Conservation (phyloP, 1,284 basidiomycete genomes). For the Sphaerobolus stellatus region DNA sequence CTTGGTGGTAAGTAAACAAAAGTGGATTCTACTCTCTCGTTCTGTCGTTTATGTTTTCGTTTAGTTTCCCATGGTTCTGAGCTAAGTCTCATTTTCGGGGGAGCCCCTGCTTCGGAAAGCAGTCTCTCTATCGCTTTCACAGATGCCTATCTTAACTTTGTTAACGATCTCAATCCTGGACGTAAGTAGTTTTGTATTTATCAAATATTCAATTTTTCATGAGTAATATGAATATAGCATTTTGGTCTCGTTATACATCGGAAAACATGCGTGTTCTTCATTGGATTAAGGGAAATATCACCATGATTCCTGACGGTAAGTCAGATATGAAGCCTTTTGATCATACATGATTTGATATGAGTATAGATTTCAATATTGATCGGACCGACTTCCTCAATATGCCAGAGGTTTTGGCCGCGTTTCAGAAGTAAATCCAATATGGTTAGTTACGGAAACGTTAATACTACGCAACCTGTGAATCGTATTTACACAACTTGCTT, state of each 20-base stretch:
- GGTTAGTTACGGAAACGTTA: no score
- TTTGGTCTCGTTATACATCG: slow-evolving; percentile 43
- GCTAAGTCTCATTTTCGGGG: background rate
- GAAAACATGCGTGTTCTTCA: slow-evolving; percentile 41
- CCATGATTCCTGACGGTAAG: slow-evolving; percentile 48
- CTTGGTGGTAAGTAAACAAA: slow-evolving; percentile 40
- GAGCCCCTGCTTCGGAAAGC: slow-evolving; percentile 1
- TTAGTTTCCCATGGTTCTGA: slow-evolving; percentile 42
- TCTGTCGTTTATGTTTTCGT: background rate
- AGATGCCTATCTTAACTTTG: slow-evolving; percentile 55
- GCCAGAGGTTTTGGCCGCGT: slow-evolving; percentile 40
- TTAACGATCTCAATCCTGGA: slow-evolving; percentile 52
- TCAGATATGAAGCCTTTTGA: background rate
- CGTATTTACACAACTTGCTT: no score
- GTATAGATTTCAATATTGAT: slow-evolving; percentile 42
- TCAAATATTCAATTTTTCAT: background rate
- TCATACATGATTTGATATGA: background rate
- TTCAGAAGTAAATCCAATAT: slow-evolving; percentile 43
- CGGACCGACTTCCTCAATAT: slow-evolving; percentile 45
- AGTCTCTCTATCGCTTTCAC: slow-evolving; percentile 43
- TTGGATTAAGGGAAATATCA: slow-evolving; percentile 50
- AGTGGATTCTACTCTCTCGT: background rate
- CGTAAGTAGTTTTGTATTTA: slow-evolving; percentile 31
- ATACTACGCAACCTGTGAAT: no score
- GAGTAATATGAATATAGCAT: slow-evolving; percentile 27